These are phyloP conservation scores for Zymoseptoria pseudotritici DNA, from an alignment of 2,329 filamentous ascomycete genomes.

Conservation along the genomic window DNA sequence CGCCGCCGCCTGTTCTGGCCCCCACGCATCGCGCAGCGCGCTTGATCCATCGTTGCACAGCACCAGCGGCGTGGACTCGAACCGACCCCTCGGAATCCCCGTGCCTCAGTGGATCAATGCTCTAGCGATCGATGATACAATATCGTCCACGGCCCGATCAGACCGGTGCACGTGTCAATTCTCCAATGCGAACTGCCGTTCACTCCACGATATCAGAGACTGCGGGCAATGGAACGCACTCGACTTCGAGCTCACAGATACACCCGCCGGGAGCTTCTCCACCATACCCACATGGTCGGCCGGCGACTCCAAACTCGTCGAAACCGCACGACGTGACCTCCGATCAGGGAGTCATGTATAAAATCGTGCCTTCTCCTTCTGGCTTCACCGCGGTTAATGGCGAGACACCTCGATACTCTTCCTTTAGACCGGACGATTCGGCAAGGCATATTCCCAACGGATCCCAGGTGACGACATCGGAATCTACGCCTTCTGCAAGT, in stretches of 20 bases:
- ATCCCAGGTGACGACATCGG: neutral
- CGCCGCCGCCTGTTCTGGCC: neutral
- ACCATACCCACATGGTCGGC: slow-evolving; percentile 7
- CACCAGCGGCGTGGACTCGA: neutral
- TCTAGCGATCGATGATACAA: slow-evolving; percentile 12
- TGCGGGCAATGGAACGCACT: slow-evolving; percentile 6
- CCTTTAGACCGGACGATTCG: slow-evolving; percentile 13
- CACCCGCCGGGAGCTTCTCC: too few species aligned
- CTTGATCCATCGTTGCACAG: neutral
- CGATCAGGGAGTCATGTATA: neutral
- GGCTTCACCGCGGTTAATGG: slow-evolving; percentile 30
- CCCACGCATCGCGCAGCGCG: neutral
- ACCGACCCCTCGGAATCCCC: neutral
- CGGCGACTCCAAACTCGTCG: slow-evolving; percentile 9
- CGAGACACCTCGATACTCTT: slow-evolving; percentile 12
- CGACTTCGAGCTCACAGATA: neutral
- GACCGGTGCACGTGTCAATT: slow-evolving; percentile 10
- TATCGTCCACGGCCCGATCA: slow-evolving; percentile 9
- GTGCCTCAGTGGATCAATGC: neutral
- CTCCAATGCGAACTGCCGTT: slow-evolving; percentile 14
- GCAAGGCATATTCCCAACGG: slow-evolving; percentile 4
- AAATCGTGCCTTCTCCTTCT: slow-evolving; percentile 6
- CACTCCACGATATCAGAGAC: neutral
- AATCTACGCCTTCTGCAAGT: slow-evolving; percentile 4
- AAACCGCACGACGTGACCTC: neutral